Evolutionary conservation across 345 rosid species (phyloP).

Genomic region (Conringia planisiliqua): DNA sequence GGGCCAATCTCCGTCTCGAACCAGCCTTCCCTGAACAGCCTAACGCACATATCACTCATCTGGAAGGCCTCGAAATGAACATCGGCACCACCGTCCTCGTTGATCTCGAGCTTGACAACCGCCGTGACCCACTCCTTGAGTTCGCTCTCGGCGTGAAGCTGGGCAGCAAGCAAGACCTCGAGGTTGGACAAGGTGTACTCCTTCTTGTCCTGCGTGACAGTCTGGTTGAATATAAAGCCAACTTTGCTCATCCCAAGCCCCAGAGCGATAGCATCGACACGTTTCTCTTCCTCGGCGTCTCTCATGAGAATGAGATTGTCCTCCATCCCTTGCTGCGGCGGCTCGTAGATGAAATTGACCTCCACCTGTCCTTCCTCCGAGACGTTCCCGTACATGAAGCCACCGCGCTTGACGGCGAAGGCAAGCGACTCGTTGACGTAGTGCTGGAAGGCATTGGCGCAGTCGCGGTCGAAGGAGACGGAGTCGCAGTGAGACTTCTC

Average conservation of each 20-base stretch:
- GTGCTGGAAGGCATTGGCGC: conserved; percentile 81
- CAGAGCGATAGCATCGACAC: conserved; percentile 69
- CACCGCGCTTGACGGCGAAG: conserved; percentile 64
- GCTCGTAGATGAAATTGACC: conserved; percentile 92
- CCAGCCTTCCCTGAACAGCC: conserved; percentile 83
- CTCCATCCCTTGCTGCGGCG: conserved; percentile 82
- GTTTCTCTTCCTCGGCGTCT: conserved; percentile 62
- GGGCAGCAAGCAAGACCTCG: conserved; percentile 72
- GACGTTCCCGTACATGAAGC: conserved; percentile 85
- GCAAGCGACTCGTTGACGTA: conserved; percentile 59
- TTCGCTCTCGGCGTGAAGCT: conserved; percentile 74
- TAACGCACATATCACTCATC: conserved; percentile 90
- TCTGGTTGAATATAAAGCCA: conserved; percentile 80
- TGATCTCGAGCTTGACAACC: conserved; percentile 79
- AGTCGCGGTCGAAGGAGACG: conserved; percentile 81
- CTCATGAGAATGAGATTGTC: conserved; percentile 53
- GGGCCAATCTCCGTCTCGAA: conserved; percentile 59
- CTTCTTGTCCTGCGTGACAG: conserved; percentile 27
- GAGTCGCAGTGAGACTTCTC: conserved; percentile 83
- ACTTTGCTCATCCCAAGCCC: conserved; percentile 87
- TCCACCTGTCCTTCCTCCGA: conserved; percentile 68
- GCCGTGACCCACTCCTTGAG: conserved; percentile 94
- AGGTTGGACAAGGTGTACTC: conserved; percentile 74
- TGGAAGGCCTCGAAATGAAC: conserved; percentile 96
- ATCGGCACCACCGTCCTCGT: conserved; percentile 76